Conservation (phyloP, 441 rosid species). For the Populus hybrid region DNA sequence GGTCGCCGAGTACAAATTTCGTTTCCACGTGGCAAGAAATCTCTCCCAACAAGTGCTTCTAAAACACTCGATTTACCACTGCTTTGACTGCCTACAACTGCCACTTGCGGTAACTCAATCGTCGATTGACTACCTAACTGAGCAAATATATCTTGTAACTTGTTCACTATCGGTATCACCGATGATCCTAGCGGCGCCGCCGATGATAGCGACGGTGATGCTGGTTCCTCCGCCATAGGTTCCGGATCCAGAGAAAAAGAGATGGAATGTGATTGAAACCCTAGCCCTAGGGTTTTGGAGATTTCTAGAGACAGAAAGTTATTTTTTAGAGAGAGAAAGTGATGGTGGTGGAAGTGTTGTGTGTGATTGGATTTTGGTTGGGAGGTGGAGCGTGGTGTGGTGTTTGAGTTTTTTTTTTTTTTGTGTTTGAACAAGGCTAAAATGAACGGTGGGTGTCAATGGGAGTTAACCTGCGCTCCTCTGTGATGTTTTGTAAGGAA, state of each 20-base stretch:
- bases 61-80: conserved; percentile 84
- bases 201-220: conserved; percentile 22
- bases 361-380: neutral
- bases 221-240: conserved; percentile 47
- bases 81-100: conserved; percentile 74
- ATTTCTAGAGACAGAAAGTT: neutral
- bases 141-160: conserved; percentile 38
- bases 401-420: neutral
- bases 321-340: neutral
- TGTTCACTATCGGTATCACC: conserved; percentile 37
- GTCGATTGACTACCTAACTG: conserved; percentile 30
- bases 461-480: neutral
- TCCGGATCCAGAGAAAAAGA: conserved; percentile 10
- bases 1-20: conserved; percentile 75
- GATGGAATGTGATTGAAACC: neutral
- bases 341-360: neutral
- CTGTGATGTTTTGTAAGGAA: neutral
- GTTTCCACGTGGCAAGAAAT: conserved; percentile 63
- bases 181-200: conserved; percentile 33
- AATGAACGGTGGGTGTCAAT: conserved; percentile 7
- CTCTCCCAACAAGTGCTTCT: conserved; percentile 67
- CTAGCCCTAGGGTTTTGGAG: conserved; percentile 30
- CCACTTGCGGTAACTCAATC: conserved; percentile 57
- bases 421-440: neutral
- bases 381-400: neutral